Evolutionary conservation across 129 eudicot genomes (phyloP), one percentile per base, ranked within the genome.

Genomic region (Tagetes patula): DNA sequence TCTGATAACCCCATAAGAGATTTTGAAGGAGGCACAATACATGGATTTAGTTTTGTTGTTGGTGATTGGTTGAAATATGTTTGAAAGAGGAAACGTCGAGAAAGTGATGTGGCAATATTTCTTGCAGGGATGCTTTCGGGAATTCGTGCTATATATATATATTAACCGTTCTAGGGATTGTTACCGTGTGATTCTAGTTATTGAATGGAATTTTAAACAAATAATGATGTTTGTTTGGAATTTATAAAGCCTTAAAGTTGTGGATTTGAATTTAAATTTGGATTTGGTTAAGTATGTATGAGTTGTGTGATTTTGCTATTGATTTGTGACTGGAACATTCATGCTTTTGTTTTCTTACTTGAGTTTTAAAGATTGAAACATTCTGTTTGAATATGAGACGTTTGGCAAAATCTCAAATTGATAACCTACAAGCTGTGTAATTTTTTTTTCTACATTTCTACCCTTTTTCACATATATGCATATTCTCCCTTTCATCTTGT

Each of bases 11-110:
- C 76, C 43, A 2, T 42, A 33, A 41, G 67, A 72, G 55, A 71
- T 54, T 9, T 71, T 39, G 52, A 31, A 72, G 67, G 76, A 41
- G 76, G 68, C 76, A 72, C 56, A 58, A 42, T 72, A 40, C 42
- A 20, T 67, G 71, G 70, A n/a, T 65, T 65, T 67, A 30, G 41
- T 27, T 64, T 40, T 65, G 60, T 47, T 31, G 31, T 53, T 69
- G 56, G 73, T 48, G 42, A 68, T 72, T 58, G 68, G 58, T 72
- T 71, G 75, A 43, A 43, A 43, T n/a, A 43, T 65, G 48, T 20
- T 40, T 20, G 70, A 39, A 40, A 71, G 65, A 71, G 40, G 65
- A 71, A 39, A 71, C 39, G 20, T 1, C 9, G 39, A 53, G 5
- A 52, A 38, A 7, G 77, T 59, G 55, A 13, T 43, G 62, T 20